Evolutionary conservation across 495 filamentous ascomycete species (phyloP).

Genomic region (Neurospora hispaniola): DNA sequence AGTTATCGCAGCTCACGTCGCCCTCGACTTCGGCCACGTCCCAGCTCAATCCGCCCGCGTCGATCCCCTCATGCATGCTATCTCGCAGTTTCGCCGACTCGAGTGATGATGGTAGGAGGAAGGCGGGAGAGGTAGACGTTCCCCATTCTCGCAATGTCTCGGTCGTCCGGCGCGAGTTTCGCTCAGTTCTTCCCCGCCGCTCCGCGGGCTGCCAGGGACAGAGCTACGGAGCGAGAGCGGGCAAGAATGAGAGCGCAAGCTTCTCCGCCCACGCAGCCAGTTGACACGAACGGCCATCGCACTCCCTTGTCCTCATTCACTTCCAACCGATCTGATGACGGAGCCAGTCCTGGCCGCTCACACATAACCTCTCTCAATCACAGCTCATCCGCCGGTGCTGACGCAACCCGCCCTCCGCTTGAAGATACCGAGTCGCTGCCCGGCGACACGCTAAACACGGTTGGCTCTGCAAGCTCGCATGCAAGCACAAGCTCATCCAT

Average conservation of each 20-base stretch:
- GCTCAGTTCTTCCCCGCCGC: conserved; percentile 86
- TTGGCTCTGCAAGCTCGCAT: conserved; percentile 57
- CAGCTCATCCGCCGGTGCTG: conserved; percentile 24
- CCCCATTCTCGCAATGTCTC: conserved; percentile 55
- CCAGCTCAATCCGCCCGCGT: conserved; percentile 5
- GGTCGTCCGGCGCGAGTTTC: conserved; percentile 66
- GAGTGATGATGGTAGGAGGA: conserved; percentile 47
- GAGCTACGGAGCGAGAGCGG: conserved; percentile 44
- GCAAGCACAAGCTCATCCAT: conserved; percentile 54
- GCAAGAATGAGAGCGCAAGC: conserved; percentile 24
- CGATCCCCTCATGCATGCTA: conserved; percentile 31
- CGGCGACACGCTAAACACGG: conserved; percentile 52
- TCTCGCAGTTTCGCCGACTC: conserved; percentile 23
- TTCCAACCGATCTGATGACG: conserved; percentile 9
- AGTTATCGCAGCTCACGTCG: neutral
- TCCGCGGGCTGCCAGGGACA: conserved; percentile 48
- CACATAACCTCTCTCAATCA: conserved; percentile 6
- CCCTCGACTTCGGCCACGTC: neutral
- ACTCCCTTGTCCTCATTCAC: conserved; percentile 7
- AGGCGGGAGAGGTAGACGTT: conserved; percentile 36
- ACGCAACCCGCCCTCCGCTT: conserved; percentile 25
- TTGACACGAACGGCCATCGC: conserved; percentile 14
- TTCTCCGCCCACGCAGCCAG: conserved; percentile 17
- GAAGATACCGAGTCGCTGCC: conserved; percentile 50
- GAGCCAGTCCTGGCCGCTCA: conserved; percentile 6